These are phyloP conservation scores for Podaxis rugospora DNA, from an alignment of 768 basidiomycete genomes.

Conservation along the genomic window DNA sequence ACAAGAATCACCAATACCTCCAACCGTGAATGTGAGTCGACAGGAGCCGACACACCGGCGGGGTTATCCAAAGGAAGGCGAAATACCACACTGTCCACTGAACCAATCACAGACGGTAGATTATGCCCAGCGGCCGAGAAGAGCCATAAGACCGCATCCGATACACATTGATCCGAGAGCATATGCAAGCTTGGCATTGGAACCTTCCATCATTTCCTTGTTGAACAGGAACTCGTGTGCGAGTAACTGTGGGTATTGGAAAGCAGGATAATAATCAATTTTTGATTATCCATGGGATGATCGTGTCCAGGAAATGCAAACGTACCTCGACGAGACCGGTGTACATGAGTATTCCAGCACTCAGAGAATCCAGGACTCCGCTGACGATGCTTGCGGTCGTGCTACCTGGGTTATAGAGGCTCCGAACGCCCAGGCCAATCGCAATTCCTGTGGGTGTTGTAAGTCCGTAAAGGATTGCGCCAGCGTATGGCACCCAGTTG, in stretches of 20 bases:
- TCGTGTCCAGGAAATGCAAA: background rate
- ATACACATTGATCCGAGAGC: slow-evolving; percentile 74
- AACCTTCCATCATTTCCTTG: slow-evolving; percentile 75
- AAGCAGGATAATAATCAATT: background rate
- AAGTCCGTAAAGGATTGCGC: slow-evolving; percentile 63
- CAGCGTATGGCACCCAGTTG: slow-evolving; percentile 52
- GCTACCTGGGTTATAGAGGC: slow-evolving; percentile 78
- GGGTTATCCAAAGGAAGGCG: background rate
- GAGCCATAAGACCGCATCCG: slow-evolving; percentile 86
- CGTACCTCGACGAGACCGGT: slow-evolving; percentile 81
- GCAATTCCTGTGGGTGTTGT: slow-evolving; percentile 90
- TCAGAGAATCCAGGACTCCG: slow-evolving; percentile 81
- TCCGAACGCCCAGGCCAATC: slow-evolving; percentile 68
- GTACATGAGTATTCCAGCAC: slow-evolving; percentile 84
- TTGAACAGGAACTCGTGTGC: slow-evolving; percentile 96
- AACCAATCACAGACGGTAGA: background rate
- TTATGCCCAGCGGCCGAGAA: slow-evolving; percentile 88
- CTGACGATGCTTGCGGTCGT: slow-evolving; percentile 76
- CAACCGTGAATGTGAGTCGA: background rate
- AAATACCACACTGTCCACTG: background rate
- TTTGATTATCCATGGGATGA: background rate
- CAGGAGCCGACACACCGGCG: background rate
- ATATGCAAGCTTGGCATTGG: slow-evolving; percentile 62
- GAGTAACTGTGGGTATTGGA: slow-evolving; percentile 49
- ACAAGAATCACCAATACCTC: background rate